Conservation (phyloP, 2,329 filamentous ascomycete genomes). For the Colletotrichum sp. region DNA sequence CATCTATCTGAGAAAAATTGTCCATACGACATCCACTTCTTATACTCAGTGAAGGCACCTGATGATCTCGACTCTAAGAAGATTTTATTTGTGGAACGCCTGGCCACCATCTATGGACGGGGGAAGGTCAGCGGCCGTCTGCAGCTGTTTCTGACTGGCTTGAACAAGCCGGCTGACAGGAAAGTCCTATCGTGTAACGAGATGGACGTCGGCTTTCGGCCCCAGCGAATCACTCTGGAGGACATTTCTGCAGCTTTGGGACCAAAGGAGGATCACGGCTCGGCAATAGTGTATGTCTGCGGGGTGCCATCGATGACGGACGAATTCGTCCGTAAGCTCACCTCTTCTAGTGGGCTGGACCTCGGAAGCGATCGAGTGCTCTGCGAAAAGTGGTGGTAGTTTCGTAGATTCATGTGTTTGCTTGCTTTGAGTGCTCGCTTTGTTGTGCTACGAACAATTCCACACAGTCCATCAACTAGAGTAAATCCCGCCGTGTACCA, state of each 20-base stretch:
- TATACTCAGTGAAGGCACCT: conserved; percentile 63
- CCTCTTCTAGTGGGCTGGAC: conserved; percentile 27
- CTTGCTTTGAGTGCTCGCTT: not conserved
- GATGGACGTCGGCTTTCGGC: conserved; percentile 31
- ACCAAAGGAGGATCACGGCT: conserved; percentile 31
- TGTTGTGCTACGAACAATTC: not conserved
- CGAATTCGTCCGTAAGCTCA: conserved; percentile 58
- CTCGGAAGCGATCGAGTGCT: conserved; percentile 33
- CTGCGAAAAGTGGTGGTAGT: conserved; percentile 44
- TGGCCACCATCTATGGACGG: conserved; percentile 45
- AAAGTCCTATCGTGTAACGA: conserved; percentile 10
- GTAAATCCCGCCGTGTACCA: not conserved
- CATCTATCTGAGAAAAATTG: conserved; percentile 53
- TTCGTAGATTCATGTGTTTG: not conserved
- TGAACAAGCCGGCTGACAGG: not conserved
- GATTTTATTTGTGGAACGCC: conserved; percentile 58
- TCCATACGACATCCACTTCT: conserved; percentile 54
- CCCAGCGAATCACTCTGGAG: conserved; percentile 45
- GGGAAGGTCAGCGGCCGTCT: conserved; percentile 44
- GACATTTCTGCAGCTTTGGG: conserved; percentile 49
- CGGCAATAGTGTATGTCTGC: conserved; percentile 68
- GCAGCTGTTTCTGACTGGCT: conserved; percentile 52
- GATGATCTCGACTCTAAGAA: conserved; percentile 29
- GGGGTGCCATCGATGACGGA: conserved; percentile 75
- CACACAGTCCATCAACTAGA: not conserved